Evolutionary conservation across 169 alveolate genomes (phyloP), one percentile per base, ranked within the genome.

Genomic region (Perkinsus olseni): DNA sequence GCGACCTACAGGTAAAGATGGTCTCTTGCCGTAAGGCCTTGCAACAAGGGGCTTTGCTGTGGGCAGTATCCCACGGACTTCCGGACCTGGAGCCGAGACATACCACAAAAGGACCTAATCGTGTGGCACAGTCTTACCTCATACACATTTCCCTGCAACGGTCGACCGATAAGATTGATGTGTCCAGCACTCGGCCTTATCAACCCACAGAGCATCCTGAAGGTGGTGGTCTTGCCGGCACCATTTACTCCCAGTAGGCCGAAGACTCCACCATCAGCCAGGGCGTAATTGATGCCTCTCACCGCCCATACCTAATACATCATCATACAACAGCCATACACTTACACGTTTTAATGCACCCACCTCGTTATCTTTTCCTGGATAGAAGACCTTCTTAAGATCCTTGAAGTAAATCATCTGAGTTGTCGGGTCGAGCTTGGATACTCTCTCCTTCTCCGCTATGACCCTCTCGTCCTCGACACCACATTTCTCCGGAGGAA

Each of bases 231-330:
- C 94, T 97, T 97, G 37, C 99, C 99, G 31, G 98, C 97, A 24
- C 99, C 99, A 93, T 97, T 97, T 48, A 97, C 97, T 38, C 99
- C 99, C 93, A 97, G 96, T 74, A 97, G 95, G 20, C 97, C 98
- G 95, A 97, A 97, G 74, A 97, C 95, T 92, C 97, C 98, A 24
- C 97, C 98, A 37, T 95, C 93, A 37, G 95, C 95, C 38, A 97
- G 95, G 38, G 97, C 97, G 94, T 97, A 96, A 21, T 96, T 93
- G 36, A 95, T 93, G 37, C 95, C 96, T 40, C 96, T 95, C 38
- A 97, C 98, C 8, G 98, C 99, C 28, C 93, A 94, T 38, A 93
- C 50, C 82, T 62, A 24, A 62, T 3, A 62, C 34, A 40, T 62
- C 1, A 8, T 62, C 28, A 21, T 62, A 62, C 1, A 6, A 62